These are phyloP conservation scores for Erodium trifolium DNA, from an alignment of 441 rosid genomes.

Conservation along the genomic window DNA sequence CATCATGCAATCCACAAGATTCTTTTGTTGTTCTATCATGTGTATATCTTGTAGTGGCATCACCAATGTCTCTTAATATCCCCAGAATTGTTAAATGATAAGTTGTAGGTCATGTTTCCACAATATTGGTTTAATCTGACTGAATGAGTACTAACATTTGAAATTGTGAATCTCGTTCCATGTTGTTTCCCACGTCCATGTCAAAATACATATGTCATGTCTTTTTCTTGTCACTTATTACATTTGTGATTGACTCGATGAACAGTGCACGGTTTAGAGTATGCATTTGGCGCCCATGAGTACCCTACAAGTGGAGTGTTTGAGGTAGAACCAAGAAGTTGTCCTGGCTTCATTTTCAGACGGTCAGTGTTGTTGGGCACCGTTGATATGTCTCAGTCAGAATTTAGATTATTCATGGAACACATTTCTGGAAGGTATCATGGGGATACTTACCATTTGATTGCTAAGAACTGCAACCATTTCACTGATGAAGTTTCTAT, in stretches of 20 bases:
- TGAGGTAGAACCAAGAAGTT: constrained; percentile 84
- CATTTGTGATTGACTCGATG: constrained; percentile 17
- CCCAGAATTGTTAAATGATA: neutral
- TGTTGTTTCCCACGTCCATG: neutral
- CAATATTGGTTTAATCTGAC: neutral
- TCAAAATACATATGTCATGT: neutral
- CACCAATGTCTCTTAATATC: neutral
- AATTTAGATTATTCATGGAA: constrained; percentile 81
- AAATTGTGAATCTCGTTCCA: neutral
- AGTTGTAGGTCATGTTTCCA: neutral
- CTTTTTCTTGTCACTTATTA: constrained; percentile 10
- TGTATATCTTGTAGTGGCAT: neutral
- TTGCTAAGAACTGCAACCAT: constrained; percentile 97
- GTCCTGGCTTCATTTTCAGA: constrained; percentile 89
- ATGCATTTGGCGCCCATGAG: constrained; percentile 94
- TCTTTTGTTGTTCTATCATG: neutral
- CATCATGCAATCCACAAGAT: neutral
- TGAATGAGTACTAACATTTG: neutral
- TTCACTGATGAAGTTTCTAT: constrained; percentile 72
- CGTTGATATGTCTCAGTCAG: constrained; percentile 54
- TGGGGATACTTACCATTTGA: constrained; percentile 88
- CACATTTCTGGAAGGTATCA: constrained; percentile 61
- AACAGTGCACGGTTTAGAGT: constrained; percentile 80
- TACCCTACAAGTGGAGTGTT: constrained; percentile 75
- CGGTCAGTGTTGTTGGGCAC: constrained; percentile 70